These are phyloP conservation scores for Diplotaxis tenuifolia DNA, from an alignment of 345 rosid species.

Conservation along the genomic window DNA sequence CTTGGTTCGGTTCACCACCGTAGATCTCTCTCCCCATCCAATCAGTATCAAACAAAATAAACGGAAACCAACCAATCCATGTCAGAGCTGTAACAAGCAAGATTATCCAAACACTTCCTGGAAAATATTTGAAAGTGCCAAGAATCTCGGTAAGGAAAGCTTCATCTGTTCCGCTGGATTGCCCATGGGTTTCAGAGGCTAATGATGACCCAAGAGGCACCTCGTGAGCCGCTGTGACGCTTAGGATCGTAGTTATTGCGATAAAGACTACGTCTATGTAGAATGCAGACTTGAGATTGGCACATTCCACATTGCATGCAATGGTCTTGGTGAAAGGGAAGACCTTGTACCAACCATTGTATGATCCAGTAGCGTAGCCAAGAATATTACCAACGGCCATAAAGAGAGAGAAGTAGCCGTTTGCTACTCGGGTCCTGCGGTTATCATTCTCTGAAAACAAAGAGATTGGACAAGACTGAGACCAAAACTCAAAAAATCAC, in stretches of 20 bases:
- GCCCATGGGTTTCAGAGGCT: slow-evolving; percentile 48
- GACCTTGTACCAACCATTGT: slow-evolving; percentile 84
- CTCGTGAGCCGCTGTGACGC: slow-evolving; percentile 71
- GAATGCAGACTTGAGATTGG: slow-evolving; percentile 95
- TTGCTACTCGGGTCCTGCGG: slow-evolving; percentile 87
- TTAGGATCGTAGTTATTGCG: slow-evolving; percentile 57
- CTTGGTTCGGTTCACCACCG: slow-evolving; percentile 80
- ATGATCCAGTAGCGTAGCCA: slow-evolving; percentile 91
- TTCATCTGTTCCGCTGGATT: slow-evolving; percentile 55
- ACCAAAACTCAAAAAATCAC: background rate
- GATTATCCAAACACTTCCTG: slow-evolving; percentile 55
- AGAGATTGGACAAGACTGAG: slow-evolving; percentile 18
- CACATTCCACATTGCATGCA: slow-evolving; percentile 78
- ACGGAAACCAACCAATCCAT: slow-evolving; percentile 96
- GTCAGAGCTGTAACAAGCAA: slow-evolving; percentile 77
- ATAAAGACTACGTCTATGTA: slow-evolving; percentile 67
- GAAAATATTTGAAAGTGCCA: slow-evolving; percentile 85
- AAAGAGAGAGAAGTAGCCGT: slow-evolving; percentile 87
- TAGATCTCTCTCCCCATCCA: slow-evolving; percentile 98
- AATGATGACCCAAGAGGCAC: slow-evolving; percentile 42
- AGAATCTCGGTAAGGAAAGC: slow-evolving; percentile 87
- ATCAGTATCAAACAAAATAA: slow-evolving; percentile 88
- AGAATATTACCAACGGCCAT: slow-evolving; percentile 93
- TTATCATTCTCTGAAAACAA: slow-evolving; percentile 73
- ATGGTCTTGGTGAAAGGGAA: slow-evolving; percentile 68